Conservation (phyloP, 345 rosid species). For the Eucalyptus curtisii region DNA sequence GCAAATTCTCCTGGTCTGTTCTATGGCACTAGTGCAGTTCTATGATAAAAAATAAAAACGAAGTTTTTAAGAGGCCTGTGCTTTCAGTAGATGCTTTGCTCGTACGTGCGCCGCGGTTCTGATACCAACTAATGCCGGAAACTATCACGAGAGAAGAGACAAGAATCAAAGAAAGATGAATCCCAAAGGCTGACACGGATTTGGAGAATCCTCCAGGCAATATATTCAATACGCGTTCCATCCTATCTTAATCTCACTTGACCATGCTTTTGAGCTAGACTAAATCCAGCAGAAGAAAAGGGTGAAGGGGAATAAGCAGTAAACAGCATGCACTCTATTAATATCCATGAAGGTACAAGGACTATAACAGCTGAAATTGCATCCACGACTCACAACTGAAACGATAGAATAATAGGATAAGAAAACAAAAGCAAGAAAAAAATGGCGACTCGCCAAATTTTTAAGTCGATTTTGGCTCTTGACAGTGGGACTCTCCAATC, state of each 20-base stretch:
- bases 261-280: neutral
- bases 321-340: neutral
- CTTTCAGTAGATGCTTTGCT: neutral
- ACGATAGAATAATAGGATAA: neutral
- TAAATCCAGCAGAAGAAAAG: neutral
- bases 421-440: neutral
- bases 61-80: neutral
- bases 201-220: neutral
- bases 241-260: neutral
- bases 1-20: too few relatives aligned
- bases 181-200: neutral
- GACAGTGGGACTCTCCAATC: neutral
- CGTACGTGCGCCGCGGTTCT: neutral
- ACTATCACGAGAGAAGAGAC: neutral
- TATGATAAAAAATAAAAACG: neutral
- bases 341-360: neutral
- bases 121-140: neutral
- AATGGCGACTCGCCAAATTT: neutral
- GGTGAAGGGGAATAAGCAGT: neutral
- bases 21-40: neutral
- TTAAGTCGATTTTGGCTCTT: neutral
- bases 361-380: neutral
- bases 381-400: neutral
- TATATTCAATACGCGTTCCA: neutral
- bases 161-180: neutral